Percentiles rank a stretch among this genome's conserved stretches.
Conservation (phyloP, 352 stramenopile species). For the Paralagenidium karlingii region DNA sequence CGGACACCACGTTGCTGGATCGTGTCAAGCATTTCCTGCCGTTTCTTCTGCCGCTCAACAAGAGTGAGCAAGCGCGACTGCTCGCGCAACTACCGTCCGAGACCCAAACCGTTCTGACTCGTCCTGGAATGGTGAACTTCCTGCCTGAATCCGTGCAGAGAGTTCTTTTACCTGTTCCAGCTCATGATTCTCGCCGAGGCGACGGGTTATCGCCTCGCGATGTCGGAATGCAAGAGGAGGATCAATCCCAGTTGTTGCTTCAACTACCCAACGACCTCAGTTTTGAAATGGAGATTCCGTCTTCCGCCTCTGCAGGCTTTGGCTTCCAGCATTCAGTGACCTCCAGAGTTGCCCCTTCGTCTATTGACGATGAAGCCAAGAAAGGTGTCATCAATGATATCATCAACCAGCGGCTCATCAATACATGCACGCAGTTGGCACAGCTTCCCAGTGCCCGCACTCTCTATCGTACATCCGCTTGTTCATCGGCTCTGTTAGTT, state of each 20-base stretch:
- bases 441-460: slow-evolving; percentile 36
- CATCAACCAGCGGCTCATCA: slow-evolving; percentile 32
- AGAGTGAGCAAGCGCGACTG: slow-evolving; percentile 46
- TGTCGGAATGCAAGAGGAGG: background rate
- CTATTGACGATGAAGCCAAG: slow-evolving; percentile 4
- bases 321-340: slow-evolving; percentile 34
- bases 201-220: slow-evolving; percentile 2
- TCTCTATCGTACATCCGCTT: slow-evolving; percentile 50
- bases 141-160: slow-evolving; percentile 46
- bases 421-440: slow-evolving; percentile 41
- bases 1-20: slow-evolving; percentile 58
- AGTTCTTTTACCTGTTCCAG: slow-evolving; percentile 19
- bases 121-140: slow-evolving; percentile 46
- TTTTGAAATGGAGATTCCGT: slow-evolving; percentile 4
- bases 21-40: slow-evolving; percentile 54
- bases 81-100: slow-evolving; percentile 58
- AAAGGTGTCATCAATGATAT: slow-evolving; percentile 56
- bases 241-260: too few species aligned
- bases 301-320: slow-evolving; percentile 34
- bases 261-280: slow-evolving; percentile 6
- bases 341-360: slow-evolving; percentile 8
- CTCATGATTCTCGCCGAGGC: too few species aligned
- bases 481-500: slow-evolving; percentile 56
- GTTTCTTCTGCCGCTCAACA: slow-evolving; percentile 61
- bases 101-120: slow-evolving; percentile 56